A percentile compares a stretch with the other conserved stretches of the same genome.
Conservation (phyloP, 1,139 yeast genomes). For the Candida sanyaensis region DNA sequence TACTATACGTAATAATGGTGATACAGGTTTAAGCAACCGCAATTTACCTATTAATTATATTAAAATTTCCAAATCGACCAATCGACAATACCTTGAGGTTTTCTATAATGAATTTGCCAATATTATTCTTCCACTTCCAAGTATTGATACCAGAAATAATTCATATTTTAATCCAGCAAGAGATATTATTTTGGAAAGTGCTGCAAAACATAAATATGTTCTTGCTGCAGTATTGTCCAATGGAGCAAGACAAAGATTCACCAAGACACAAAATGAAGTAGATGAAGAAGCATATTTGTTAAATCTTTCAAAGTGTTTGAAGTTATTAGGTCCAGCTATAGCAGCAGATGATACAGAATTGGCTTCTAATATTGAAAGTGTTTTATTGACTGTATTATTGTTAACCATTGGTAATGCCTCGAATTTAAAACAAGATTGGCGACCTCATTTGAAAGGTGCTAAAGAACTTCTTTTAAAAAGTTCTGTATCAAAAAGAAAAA, state of each 20-base stretch:
- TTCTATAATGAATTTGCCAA: conserved; percentile 62
- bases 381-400: conserved; percentile 64
- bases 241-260: conserved; percentile 61
- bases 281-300: conserved; percentile 68
- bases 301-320: conserved; percentile 63
- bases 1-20: not conserved
- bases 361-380: conserved; percentile 61
- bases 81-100: conserved; percentile 50
- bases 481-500: conserved; percentile 31
- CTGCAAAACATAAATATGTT: conserved; percentile 59
- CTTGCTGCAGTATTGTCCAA: conserved; percentile 72
- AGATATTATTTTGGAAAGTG: conserved; percentile 62
- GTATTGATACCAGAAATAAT: conserved; percentile 37
- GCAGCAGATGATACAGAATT: conserved; percentile 28
- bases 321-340: conserved; percentile 51
- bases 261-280: conserved; percentile 44
- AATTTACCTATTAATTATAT: conserved; percentile 39
- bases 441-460: conserved; percentile 76
- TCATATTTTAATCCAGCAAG: conserved; percentile 58
- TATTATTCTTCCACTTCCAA: conserved; percentile 62
- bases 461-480: conserved; percentile 63
- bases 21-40: not conserved
- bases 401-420: conserved; percentile 73
- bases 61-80: conserved; percentile 38
- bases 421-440: conserved; percentile 65